Evolutionary conservation across 1,284 basidiomycete species (phyloP).

Genomic region (Cutaneotrichosporon cutaneum): DNA sequence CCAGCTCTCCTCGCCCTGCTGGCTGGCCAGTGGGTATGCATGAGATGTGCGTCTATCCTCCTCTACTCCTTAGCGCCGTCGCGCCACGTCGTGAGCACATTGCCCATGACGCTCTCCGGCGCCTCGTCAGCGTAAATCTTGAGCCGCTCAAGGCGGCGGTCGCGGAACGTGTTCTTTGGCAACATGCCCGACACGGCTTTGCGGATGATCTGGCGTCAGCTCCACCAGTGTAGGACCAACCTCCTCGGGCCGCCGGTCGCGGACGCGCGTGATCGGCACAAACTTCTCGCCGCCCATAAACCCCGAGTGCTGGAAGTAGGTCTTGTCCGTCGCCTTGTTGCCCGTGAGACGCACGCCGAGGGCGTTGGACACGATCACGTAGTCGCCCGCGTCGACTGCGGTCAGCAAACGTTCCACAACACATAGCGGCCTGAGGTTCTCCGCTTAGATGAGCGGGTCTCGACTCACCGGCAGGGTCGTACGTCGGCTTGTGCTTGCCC

Average conservation of each 20-base stretch:
- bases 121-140: slow-evolving; percentile 71
- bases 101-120: slow-evolving; percentile 33
- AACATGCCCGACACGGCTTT: slow-evolving; percentile 94
- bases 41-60: slow-evolving; percentile 1
- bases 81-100: slow-evolving; percentile 45
- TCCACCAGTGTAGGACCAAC: slow-evolving; percentile 54
- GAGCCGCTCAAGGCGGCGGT: slow-evolving; percentile 76
- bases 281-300: slow-evolving; percentile 93
- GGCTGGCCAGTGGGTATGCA: slow-evolving; percentile 4
- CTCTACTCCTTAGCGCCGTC: slow-evolving; percentile 16
- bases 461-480: slow-evolving; percentile 78
- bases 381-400: slow-evolving; percentile 91
- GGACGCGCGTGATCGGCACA: slow-evolving; percentile 76
- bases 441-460: too few species aligned
- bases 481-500: slow-evolving; percentile 99
- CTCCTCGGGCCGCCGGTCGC: slow-evolving; percentile 84
- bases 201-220: slow-evolving; percentile 72
- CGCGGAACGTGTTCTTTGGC: slow-evolving; percentile 90
- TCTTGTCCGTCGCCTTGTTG: slow-evolving; percentile 78
- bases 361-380: slow-evolving; percentile 93
- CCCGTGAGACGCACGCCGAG: slow-evolving; percentile 83
- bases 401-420: slow-evolving; percentile 1
- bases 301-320: slow-evolving; percentile 89
- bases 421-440: too few species aligned
- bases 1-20: not conserved